These are phyloP conservation scores for Russula sp. DNA, from an alignment of 768 basidiomycete species.

Conservation along the genomic window DNA sequence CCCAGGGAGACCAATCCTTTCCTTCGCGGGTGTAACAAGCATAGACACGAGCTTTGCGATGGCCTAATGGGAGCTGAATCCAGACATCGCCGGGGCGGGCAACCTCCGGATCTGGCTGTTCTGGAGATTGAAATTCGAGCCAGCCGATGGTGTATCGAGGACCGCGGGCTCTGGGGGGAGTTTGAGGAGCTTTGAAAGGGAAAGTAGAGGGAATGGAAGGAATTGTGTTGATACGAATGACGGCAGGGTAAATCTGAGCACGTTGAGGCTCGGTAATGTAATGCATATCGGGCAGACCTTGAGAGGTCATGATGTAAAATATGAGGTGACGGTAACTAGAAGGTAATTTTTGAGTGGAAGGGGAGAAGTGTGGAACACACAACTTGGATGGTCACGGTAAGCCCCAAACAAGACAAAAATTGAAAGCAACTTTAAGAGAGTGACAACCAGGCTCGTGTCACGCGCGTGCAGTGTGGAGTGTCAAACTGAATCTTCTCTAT, in stretches of 20 bases:
- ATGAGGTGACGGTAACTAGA: no score
- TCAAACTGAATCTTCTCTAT: no score
- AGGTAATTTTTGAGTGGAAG: background rate
- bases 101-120: constrained; percentile 17
- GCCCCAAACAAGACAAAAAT: background rate
- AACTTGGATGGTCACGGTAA: no score
- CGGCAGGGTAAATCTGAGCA: constrained; percentile 9
- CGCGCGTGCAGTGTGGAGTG: background rate
- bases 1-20: constrained; percentile 17
- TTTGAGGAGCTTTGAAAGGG: constrained; percentile 11
- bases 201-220: constrained; percentile 15
- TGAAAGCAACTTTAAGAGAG: no score
- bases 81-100: constrained; percentile 19
- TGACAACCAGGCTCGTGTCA: background rate
- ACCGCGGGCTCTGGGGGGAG: constrained; percentile 4
- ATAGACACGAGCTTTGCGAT: constrained; percentile 20
- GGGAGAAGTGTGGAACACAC: no score
- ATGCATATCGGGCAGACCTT: constrained; percentile 9
- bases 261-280: constrained; percentile 18
- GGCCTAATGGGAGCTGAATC: constrained; percentile 18
- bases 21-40: constrained; percentile 13
- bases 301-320: background rate
- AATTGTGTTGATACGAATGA: constrained; percentile 6
- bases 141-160: constrained; percentile 17
- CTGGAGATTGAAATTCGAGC: constrained; percentile 18